These are phyloP conservation scores for Cercospora sojina DNA, from an alignment of 2,329 filamentous ascomycete genomes.

Conservation along the genomic window DNA sequence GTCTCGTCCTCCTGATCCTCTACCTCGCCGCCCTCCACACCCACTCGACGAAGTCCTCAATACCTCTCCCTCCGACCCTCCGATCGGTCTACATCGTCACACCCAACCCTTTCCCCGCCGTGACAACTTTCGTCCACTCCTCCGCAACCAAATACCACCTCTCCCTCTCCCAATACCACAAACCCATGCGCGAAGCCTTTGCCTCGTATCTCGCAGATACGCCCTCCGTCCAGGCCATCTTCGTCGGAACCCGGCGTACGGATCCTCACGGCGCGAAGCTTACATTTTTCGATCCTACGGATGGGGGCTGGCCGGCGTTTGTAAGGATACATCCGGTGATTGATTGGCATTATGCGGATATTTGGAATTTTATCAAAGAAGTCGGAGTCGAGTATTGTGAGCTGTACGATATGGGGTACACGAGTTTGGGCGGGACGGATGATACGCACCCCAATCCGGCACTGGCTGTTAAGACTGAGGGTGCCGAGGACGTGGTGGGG, in stretches of 20 bases:
- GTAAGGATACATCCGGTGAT: constrained; percentile 94
- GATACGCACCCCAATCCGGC: constrained; percentile 89
- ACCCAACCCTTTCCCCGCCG: constrained; percentile 76
- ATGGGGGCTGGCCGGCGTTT: constrained; percentile 85
- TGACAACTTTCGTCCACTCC: constrained; percentile 75
- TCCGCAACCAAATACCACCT: constrained; percentile 71
- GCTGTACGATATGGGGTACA: constrained; percentile 87
- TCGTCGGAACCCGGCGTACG: constrained; percentile 84
- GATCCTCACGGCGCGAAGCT: constrained; percentile 83
- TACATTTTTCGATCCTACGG: constrained; percentile 81
- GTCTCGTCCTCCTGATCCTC: constrained; percentile 84
- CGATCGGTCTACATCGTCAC: constrained; percentile 89
- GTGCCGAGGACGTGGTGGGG: constrained; percentile 31
- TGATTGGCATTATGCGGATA: constrained; percentile 95
- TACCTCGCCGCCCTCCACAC: constrained; percentile 66
- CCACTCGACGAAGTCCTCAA: constrained; percentile 31
- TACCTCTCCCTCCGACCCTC: constrained; percentile 53
- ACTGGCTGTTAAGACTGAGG: constrained; percentile 47
- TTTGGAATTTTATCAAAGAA: constrained; percentile 84
- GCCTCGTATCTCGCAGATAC: constrained; percentile 69
- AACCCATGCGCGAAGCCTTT: constrained; percentile 80
- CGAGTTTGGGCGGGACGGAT: constrained; percentile 82
- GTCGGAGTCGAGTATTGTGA: constrained; percentile 79
- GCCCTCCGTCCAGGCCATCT: constrained; percentile 69
- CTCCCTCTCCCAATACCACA: constrained; percentile 68